These are phyloP conservation scores for Groenewaldozyma salmanticensis DNA, from an alignment of 805 yeast genomes.

Conservation along the genomic window DNA sequence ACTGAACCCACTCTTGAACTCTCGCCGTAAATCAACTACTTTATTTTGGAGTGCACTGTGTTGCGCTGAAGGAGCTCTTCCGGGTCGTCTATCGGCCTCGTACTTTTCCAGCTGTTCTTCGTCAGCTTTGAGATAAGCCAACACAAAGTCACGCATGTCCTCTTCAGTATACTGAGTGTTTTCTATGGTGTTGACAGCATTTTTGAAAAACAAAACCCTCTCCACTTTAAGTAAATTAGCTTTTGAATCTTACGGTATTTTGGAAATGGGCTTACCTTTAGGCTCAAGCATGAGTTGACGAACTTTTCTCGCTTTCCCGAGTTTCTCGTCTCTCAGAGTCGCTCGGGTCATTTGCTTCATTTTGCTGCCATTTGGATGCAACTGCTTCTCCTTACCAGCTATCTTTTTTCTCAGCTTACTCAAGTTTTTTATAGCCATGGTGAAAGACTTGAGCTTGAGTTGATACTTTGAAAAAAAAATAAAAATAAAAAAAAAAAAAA, in stretches of 20 bases:
- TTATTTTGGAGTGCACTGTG: constrained; percentile 59
- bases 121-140: constrained; percentile 33
- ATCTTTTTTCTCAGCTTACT: constrained; percentile 54
- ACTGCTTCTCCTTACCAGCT: constrained; percentile 42
- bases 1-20: constrained; percentile 55
- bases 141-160: constrained; percentile 54
- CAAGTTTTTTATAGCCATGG: constrained; percentile 65
- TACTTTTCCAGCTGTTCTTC: constrained; percentile 65
- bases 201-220: constrained; percentile 51
- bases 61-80: constrained; percentile 69
- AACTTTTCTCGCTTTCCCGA: constrained; percentile 48
- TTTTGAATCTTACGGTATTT: too few relatives aligned
- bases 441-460: constrained; percentile 16
- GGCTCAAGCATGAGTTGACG: constrained; percentile 39
- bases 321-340: constrained; percentile 69
- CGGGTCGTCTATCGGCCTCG: constrained; percentile 62
- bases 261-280: constrained; percentile 15
- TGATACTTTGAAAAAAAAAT: too few relatives aligned
- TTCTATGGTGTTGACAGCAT: constrained; percentile 37
- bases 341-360: constrained; percentile 78
- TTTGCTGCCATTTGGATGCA: constrained; percentile 86
- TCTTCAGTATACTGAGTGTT: constrained; percentile 38
- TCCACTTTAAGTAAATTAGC: constrained; percentile 25
- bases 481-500: too few relatives aligned
- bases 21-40: constrained; percentile 49